Evolutionary conservation across 169 alveolate species (phyloP).

Genomic region (Miamiensis avidus): DNA sequence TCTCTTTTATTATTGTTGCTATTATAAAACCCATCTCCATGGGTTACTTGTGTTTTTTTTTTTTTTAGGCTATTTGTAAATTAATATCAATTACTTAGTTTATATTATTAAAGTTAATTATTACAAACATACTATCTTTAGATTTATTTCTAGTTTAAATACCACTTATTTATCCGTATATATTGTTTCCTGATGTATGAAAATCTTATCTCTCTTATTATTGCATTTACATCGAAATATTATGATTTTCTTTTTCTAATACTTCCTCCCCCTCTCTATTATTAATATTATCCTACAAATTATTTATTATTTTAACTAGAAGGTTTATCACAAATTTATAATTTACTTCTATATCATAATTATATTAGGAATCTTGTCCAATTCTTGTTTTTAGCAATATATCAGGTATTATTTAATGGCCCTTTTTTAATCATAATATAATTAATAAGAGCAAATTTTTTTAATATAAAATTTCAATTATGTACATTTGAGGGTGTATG

Average conservation of each 20-base stretch:
- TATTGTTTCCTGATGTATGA: slow-evolving; percentile 8
- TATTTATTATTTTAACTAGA: background rate
- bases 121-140: background rate
- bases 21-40: background rate
- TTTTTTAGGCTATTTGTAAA: no score
- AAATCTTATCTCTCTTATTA: slow-evolving; percentile 3
- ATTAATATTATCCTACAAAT: background rate
- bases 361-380: slow-evolving; percentile 11
- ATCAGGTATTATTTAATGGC: slow-evolving; percentile 18
- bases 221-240: background rate
- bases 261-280: background rate
- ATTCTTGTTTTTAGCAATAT: slow-evolving; percentile 7
- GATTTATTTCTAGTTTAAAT: background rate
- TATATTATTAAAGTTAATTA: no score
- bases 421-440: background rate
- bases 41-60: background rate
- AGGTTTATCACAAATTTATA: no score
- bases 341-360: slow-evolving; percentile 15
- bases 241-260: background rate
- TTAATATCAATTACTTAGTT: background rate
- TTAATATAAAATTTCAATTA: background rate
- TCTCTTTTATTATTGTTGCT: no score
- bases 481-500: background rate
- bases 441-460: background rate
- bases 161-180: background rate